Evolutionary conservation across 805 yeast species (phyloP).

Genomic region (Lipomyces kockii): DNA sequence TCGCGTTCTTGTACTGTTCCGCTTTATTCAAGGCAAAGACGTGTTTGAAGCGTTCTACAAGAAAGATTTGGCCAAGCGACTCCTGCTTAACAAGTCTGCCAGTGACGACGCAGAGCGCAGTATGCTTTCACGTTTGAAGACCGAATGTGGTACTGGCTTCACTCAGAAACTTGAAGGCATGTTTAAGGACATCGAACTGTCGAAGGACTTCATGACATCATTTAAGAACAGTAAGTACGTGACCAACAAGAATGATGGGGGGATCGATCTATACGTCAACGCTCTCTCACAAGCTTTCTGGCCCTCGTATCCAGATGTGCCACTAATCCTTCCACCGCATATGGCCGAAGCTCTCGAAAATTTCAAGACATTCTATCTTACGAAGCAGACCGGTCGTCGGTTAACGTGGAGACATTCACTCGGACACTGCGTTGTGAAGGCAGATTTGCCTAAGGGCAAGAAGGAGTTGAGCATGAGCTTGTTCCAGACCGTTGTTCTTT

Average conservation of each 20-base stretch:
- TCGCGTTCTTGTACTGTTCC: slow-evolving; percentile 64
- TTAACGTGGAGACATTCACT: slow-evolving; percentile 43
- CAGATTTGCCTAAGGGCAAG: slow-evolving; percentile 41
- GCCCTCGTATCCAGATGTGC: slow-evolving; percentile 43
- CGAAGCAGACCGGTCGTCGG: slow-evolving; percentile 37
- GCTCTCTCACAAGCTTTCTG: slow-evolving; percentile 43
- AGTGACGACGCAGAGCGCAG: slow-evolving; percentile 69
- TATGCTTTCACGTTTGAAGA: slow-evolving; percentile 67
- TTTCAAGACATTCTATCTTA: slow-evolving; percentile 39
- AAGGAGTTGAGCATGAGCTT: slow-evolving; percentile 42
- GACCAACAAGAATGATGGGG: slow-evolving; percentile 38
- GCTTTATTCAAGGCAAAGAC: slow-evolving; percentile 79
- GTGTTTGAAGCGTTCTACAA: slow-evolving; percentile 83
- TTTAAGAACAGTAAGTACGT: slow-evolving; percentile 33
- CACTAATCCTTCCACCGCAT: slow-evolving; percentile 39
- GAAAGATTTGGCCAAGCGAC: slow-evolving; percentile 81
- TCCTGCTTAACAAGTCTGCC: slow-evolving; percentile 55
- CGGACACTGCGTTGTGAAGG: slow-evolving; percentile 43
- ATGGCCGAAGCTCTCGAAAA: slow-evolving; percentile 36
- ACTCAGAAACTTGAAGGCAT: slow-evolving; percentile 82
- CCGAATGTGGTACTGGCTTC: slow-evolving; percentile 78
- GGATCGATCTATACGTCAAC: slow-evolving; percentile 37
- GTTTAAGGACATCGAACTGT: slow-evolving; percentile 76
- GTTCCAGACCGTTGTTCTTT: slow-evolving; percentile 42
- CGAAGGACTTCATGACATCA: slow-evolving; percentile 52